Evolutionary conservation across 2,329 filamentous ascomycete species (phyloP).

Genomic region (Thelonectria discophora): DNA sequence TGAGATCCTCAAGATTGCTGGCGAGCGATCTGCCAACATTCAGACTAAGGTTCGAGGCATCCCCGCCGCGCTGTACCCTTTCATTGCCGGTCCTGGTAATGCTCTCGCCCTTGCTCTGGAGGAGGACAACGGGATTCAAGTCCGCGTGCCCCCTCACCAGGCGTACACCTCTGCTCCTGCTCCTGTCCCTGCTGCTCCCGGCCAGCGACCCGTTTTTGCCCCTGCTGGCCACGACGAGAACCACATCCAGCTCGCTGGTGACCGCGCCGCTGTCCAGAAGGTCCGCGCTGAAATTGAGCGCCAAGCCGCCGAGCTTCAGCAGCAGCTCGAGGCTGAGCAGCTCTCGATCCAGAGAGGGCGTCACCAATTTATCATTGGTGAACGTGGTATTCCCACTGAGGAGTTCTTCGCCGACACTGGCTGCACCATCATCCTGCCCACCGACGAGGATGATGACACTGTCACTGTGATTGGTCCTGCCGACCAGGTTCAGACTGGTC

Average conservation of each 20-base stretch:
- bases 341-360: slow-evolving; percentile 84
- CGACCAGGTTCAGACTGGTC: slow-evolving; percentile 75
- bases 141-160: slow-evolving; percentile 85
- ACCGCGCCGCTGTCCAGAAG: slow-evolving; percentile 82
- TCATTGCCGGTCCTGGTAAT: slow-evolving; percentile 85
- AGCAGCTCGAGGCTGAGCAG: slow-evolving; percentile 79
- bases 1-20: slow-evolving; percentile 86
- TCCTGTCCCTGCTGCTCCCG: slow-evolving; percentile 67
- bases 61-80: slow-evolving; percentile 93
- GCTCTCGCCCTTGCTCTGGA: slow-evolving; percentile 73
- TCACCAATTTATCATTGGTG: slow-evolving; percentile 94
- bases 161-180: slow-evolving; percentile 76
- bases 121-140: slow-evolving; percentile 79
- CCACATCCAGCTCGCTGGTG: slow-evolving; percentile 86
- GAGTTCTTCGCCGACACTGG: slow-evolving; percentile 92
- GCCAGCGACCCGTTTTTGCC: slow-evolving; percentile 73
- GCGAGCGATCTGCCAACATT: slow-evolving; percentile 83
- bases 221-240: slow-evolving; percentile 74
- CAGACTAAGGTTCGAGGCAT: slow-evolving; percentile 84
- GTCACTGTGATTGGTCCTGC: slow-evolving; percentile 86
- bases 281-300: slow-evolving; percentile 83
- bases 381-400: slow-evolving; percentile 79
- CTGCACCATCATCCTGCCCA: slow-evolving; percentile 85
- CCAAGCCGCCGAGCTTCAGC: slow-evolving; percentile 77
- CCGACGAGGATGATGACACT: slow-evolving; percentile 79